These are phyloP conservation scores for Kwoniella sp. DNA, from an alignment of 768 basidiomycete species.

Conservation along the genomic window DNA sequence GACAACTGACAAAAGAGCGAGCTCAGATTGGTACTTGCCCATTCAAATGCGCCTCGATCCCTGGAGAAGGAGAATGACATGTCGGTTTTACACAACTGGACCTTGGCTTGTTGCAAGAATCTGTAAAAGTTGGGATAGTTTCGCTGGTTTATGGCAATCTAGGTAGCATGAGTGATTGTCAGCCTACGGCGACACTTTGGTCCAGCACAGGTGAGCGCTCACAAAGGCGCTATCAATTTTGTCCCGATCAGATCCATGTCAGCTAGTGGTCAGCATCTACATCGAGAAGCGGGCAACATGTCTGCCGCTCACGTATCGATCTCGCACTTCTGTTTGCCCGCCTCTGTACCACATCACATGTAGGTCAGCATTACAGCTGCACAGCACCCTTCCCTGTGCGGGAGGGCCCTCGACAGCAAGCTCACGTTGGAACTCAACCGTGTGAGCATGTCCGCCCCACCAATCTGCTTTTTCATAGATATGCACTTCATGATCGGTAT, in stretches of 20 bases:
- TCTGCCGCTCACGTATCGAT: slow-evolving; percentile 10
- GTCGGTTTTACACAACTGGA: slow-evolving; percentile 4
- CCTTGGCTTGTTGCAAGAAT: slow-evolving; percentile 1
- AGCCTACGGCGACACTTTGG: too few relatives aligned
- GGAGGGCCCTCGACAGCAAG: not conserved
- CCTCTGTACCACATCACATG: not conserved
- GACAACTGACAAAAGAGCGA: slow-evolving; percentile 6
- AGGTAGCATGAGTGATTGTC: not conserved
- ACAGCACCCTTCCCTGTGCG: too few relatives aligned
- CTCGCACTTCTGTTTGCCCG: slow-evolving; percentile 10
- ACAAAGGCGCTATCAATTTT: slow-evolving; percentile 10
- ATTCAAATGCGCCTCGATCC: slow-evolving; percentile 9
- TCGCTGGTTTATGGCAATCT: slow-evolving; percentile 9
- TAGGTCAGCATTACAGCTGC: too few relatives aligned
- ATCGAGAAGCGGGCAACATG: not conserved
- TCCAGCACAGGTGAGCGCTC: not conserved
- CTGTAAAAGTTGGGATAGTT: slow-evolving; percentile 12
- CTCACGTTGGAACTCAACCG: slow-evolving; percentile 9
- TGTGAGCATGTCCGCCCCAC: slow-evolving; percentile 14
- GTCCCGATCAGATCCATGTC: not conserved
- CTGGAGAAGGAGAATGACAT: slow-evolving; percentile 14
- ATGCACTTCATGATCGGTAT: slow-evolving; percentile 5
- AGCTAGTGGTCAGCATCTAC: not conserved
- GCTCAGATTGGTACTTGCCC: slow-evolving; percentile 8
- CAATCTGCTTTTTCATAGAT: slow-evolving; percentile 16